Percentiles rank a stretch among this genome's conserved stretches.
phyloP scores from a whole-genome alignment of 2,329 filamentous ascomycete species.

The Colletotrichum camelliae region DNA sequence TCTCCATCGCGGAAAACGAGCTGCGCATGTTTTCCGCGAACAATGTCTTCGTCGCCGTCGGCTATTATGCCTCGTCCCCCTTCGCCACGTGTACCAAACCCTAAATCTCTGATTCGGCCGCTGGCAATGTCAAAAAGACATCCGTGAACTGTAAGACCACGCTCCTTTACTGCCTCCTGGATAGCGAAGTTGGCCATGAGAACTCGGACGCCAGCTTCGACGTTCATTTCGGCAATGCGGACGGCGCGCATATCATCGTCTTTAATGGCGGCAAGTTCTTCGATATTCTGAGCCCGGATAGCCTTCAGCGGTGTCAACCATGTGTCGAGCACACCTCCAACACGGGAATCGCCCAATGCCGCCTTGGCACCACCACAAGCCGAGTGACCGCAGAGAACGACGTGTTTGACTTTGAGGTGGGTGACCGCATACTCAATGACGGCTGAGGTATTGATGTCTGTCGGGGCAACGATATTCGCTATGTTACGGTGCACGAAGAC shows the following conservation, averaged over 20 bases:
- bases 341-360: slow-evolving; percentile 51
- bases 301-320: slow-evolving; percentile 59
- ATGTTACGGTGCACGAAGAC: slow-evolving; percentile 93
- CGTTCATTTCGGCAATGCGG: slow-evolving; percentile 79
- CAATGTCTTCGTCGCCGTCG: slow-evolving; percentile 35
- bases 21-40: slow-evolving; percentile 54
- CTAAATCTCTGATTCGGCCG: slow-evolving; percentile 55
- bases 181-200: slow-evolving; percentile 73
- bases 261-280: slow-evolving; percentile 60
- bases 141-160: slow-evolving; percentile 79
- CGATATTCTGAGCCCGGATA: slow-evolving; percentile 49
- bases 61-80: slow-evolving; percentile 5
- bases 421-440: slow-evolving; percentile 83
- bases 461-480: slow-evolving; percentile 78
- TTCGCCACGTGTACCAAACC: slow-evolving; percentile 40
- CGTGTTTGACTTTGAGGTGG: slow-evolving; percentile 73
- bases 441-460: slow-evolving; percentile 75
- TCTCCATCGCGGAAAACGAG: slow-evolving; percentile 53
- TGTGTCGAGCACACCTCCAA: slow-evolving; percentile 60
- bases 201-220: slow-evolving; percentile 69
- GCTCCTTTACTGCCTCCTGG: slow-evolving; percentile 71
- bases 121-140: slow-evolving; percentile 70
- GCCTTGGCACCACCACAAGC: slow-evolving; percentile 71
- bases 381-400: slow-evolving; percentile 74
- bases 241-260: slow-evolving; percentile 60